Evolutionary conservation across 495 filamentous ascomycete genomes (phyloP).

Genomic region (Penicillium cosmopolitanum): DNA sequence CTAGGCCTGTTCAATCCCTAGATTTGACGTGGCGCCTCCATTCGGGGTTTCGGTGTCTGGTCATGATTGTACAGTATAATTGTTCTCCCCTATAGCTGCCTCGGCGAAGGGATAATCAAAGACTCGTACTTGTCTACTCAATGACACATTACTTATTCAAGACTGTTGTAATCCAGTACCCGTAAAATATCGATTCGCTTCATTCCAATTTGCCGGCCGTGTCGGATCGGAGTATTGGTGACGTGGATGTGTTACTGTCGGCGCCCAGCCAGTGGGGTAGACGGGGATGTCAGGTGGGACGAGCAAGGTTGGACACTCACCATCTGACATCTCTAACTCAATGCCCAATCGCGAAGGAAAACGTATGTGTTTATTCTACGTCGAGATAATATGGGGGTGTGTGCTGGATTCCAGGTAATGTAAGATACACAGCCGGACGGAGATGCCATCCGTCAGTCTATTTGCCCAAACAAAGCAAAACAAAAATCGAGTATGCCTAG

Average conservation of each 20-base stretch:
- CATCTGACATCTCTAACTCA: not conserved
- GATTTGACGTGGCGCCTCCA: constrained; percentile 19
- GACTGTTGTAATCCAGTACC: no score
- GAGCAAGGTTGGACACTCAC: not conserved
- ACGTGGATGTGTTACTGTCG: not conserved
- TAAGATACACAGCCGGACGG: not conserved
- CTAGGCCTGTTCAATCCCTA: constrained; percentile 16
- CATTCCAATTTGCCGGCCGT: not conserved
- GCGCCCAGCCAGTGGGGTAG: not conserved
- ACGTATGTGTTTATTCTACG: not conserved
- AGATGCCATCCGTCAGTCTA: constrained; percentile 7
- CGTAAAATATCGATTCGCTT: no score
- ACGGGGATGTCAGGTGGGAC: not conserved
- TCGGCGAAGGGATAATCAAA: constrained; percentile 28
- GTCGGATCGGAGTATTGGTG: not conserved
- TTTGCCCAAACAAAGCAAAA: constrained; percentile 2
- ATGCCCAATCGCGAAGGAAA: not conserved
- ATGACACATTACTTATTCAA: not conserved
- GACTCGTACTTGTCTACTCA: constrained; percentile 9
- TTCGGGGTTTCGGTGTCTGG: constrained; percentile 20
- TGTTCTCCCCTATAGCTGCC: constrained; percentile 19
- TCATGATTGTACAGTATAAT: constrained; percentile 31
- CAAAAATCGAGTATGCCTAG: not conserved
- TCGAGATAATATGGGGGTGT: not conserved
- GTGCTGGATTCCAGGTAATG: not conserved